Evolutionary conservation across 345 rosid species (phyloP).

Genomic region (Lumnitzera littorea): DNA sequence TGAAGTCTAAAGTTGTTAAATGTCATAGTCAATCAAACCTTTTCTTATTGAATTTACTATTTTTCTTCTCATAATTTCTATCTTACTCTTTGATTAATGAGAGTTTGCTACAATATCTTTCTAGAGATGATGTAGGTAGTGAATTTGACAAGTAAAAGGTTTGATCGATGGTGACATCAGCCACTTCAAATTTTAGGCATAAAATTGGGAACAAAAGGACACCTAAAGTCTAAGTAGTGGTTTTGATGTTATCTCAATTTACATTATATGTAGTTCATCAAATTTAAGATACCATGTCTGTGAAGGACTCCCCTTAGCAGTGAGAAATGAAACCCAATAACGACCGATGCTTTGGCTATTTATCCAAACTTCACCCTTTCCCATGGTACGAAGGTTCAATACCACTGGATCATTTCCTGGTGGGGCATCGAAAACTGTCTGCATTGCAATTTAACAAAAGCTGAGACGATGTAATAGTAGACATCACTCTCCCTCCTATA

Average conservation of each 20-base stretch:
- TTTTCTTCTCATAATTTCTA: too few relatives aligned
- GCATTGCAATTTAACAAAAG: constrained; percentile 1
- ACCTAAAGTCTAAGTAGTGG: too few relatives aligned
- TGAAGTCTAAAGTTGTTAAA: too few relatives aligned
- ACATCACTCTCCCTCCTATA: neutral
- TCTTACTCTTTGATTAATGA: too few relatives aligned
- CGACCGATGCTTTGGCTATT: constrained; percentile 79
- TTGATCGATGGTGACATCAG: neutral
- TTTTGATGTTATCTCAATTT: neutral
- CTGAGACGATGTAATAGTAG: neutral
- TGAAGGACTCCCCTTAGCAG: constrained; percentile 47
- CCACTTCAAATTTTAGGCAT: too few relatives aligned
- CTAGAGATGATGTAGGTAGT: too few relatives aligned
- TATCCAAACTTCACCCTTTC: constrained; percentile 84
- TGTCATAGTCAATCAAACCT: too few relatives aligned
- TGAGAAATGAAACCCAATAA: constrained; percentile 61
- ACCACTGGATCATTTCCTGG: constrained; percentile 48
- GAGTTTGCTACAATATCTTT: too few relatives aligned
- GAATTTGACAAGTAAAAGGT: too few relatives aligned
- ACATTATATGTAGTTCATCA: neutral
- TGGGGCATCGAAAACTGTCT: constrained; percentile 62
- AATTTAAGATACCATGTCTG: constrained; percentile 42
- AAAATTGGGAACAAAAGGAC: too few relatives aligned
- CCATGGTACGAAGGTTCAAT: constrained; percentile 61
- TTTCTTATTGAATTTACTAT: too few relatives aligned